Conservation (phyloP, 371 early-diverging fungal genomes). For the Syncephalastrum racemosum region DNA sequence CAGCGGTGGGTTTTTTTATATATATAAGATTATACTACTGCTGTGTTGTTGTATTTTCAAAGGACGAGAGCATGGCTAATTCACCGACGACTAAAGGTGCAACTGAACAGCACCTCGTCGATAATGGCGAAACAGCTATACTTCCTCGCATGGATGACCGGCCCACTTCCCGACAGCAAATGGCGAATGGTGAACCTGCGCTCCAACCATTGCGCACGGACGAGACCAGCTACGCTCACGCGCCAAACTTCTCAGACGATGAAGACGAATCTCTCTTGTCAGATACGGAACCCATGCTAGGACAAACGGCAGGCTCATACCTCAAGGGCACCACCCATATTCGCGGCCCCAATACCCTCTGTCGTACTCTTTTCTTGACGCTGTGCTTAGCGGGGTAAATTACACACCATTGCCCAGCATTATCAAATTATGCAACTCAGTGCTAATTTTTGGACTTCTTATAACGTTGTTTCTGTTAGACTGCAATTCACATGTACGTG, state of each 20-base stretch:
- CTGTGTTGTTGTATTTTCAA: too few relatives aligned
- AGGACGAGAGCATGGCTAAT: too few relatives aligned
- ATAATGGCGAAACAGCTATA: too few relatives aligned
- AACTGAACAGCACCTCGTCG: too few relatives aligned
- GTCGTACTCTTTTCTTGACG: slow-evolving; percentile 41
- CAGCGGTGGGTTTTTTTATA: too few relatives aligned
- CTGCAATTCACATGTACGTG: slow-evolving; percentile 49
- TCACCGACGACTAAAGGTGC: too few relatives aligned
- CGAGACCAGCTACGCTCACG: background rate
- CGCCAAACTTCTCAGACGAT: slow-evolving; percentile 7
- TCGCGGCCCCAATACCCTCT: slow-evolving; percentile 36
- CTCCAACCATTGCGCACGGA: background rate
- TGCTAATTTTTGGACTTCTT: background rate
- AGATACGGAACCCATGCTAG: slow-evolving; percentile 10
- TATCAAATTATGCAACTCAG: slow-evolving; percentile 9
- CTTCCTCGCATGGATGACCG: too few relatives aligned
- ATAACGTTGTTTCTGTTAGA: slow-evolving; percentile 13
- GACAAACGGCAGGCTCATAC: background rate
- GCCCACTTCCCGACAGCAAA: too few relatives aligned
- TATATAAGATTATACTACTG: too few relatives aligned
- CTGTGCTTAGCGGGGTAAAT: slow-evolving; percentile 40
- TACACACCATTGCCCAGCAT: background rate
- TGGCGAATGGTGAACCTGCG: too few relatives aligned
- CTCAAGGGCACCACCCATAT: slow-evolving; percentile 22
- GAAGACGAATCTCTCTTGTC: slow-evolving; percentile 9